Percentiles rank a stretch among this genome's conserved stretches.
These are phyloP conservation scores for Bipolaris cookei DNA, from an alignment of 2,329 filamentous ascomycete genomes.

Conservation along the genomic window DNA sequence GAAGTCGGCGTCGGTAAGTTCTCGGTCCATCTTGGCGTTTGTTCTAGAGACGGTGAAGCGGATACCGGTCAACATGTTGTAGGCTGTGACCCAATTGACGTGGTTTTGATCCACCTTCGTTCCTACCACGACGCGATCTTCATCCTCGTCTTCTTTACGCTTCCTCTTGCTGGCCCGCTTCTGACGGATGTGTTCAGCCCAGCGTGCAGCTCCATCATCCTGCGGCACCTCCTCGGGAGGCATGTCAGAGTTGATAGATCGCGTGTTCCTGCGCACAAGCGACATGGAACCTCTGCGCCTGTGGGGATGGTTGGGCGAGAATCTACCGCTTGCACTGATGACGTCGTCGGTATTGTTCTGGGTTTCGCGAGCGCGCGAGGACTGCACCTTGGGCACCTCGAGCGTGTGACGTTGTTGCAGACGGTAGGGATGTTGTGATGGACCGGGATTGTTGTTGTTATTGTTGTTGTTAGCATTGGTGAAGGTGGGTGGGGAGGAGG, in stretches of 20 bases:
- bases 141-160: slow-evolving; percentile 87
- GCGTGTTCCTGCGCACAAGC: slow-evolving; percentile 78
- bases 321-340: slow-evolving; percentile 76
- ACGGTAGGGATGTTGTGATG: slow-evolving; percentile 60
- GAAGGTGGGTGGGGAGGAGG: slow-evolving; percentile 68
- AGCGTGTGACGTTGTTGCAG: slow-evolving; percentile 86
- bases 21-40: slow-evolving; percentile 93
- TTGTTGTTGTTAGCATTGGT: slow-evolving; percentile 35
- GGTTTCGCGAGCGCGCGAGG: slow-evolving; percentile 70
- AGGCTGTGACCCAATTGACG: slow-evolving; percentile 95
- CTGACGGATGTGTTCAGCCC: slow-evolving; percentile 91
- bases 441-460: slow-evolving; percentile 57
- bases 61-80: slow-evolving; percentile 99
- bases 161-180: slow-evolving; percentile 88
- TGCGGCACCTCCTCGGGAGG: slow-evolving; percentile 82
- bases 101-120: slow-evolving; percentile 98
- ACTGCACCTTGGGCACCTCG: slow-evolving; percentile 78
- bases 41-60: slow-evolving; percentile 95
- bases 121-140: slow-evolving; percentile 86
- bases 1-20: slow-evolving; percentile 90
- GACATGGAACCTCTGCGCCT: slow-evolving; percentile 82
- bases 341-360: slow-evolving; percentile 61
- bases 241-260: slow-evolving; percentile 83
- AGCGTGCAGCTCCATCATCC: slow-evolving; percentile 89
- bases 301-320: slow-evolving; percentile 72